Percentiles rank a stretch among this genome's conserved stretches.
Conservation (phyloP, 495 filamentous ascomycete genomes). For the Penicillium egyptiacum region DNA sequence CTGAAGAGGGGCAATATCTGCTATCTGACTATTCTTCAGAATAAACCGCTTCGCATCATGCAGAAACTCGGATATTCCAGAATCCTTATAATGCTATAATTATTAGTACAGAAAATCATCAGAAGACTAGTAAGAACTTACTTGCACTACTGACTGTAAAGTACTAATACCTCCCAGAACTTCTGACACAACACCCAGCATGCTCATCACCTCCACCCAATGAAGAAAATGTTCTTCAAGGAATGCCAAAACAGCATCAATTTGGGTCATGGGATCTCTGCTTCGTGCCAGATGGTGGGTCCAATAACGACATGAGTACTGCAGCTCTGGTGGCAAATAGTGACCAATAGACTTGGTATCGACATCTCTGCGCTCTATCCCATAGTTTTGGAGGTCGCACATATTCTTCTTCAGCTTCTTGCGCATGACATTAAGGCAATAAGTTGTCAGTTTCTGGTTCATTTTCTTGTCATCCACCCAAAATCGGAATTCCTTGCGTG, state of each 20-base stretch:
- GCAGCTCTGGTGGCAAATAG: slow-evolving; percentile 27
- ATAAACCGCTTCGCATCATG: slow-evolving; percentile 36
- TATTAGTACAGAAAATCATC: too few species aligned
- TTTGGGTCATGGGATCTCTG: too few species aligned
- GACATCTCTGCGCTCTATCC: slow-evolving; percentile 24
- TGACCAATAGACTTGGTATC: slow-evolving; percentile 16
- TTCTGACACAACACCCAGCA: not conserved
- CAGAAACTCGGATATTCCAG: not conserved
- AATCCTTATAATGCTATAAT: too few species aligned
- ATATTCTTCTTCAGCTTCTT: slow-evolving; percentile 34
- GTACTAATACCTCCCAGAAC: not conserved
- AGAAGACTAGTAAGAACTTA: too few species aligned
- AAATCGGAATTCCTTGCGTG: too few species aligned
- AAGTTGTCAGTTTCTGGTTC: not conserved
- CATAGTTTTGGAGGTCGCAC: slow-evolving; percentile 30
- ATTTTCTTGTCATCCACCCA: not conserved
- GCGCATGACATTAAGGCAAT: slow-evolving; percentile 23
- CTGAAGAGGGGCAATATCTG: slow-evolving; percentile 24
- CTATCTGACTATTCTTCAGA: slow-evolving; percentile 31
- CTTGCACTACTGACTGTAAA: too few species aligned
- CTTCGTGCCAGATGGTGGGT: slow-evolving; percentile 37
- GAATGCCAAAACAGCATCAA: slow-evolving; percentile 24
- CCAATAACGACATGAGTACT: slow-evolving; percentile 49
- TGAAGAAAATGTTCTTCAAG: slow-evolving; percentile 18
- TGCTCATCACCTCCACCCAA: not conserved